These are phyloP conservation scores for Mycena galericulata DNA, from an alignment of 768 basidiomycete genomes.

Conservation along the genomic window DNA sequence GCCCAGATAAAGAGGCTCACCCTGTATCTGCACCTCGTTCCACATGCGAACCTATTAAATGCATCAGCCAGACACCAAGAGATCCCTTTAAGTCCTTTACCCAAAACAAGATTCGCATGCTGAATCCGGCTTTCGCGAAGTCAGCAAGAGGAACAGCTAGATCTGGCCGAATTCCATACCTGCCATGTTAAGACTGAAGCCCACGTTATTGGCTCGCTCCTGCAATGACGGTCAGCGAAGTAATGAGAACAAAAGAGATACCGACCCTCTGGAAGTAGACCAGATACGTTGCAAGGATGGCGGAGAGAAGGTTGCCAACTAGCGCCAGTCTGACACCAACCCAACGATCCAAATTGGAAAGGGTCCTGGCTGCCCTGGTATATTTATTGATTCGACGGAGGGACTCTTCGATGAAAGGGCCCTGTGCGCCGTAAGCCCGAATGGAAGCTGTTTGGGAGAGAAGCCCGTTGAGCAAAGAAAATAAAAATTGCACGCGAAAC, in stretches of 20 bases:
- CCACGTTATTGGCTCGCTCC: slow-evolving; percentile 46
- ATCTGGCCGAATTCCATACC: slow-evolving; percentile 17
- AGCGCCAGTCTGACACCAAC: slow-evolving; percentile 56
- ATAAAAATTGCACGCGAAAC: neutral
- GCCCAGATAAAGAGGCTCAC: no score
- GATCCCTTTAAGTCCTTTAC: neutral
- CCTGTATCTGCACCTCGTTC: slow-evolving; percentile 47
- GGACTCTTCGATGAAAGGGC: slow-evolving; percentile 49
- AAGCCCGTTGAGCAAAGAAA: neutral
- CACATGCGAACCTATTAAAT: slow-evolving; percentile 37
- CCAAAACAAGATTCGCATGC: slow-evolving; percentile 55
- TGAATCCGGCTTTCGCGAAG: slow-evolving; percentile 53
- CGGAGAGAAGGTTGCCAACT: slow-evolving; percentile 58
- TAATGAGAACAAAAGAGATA: slow-evolving; percentile 48
- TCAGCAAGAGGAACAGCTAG: neutral
- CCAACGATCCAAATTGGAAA: slow-evolving; percentile 51
- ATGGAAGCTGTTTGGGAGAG: slow-evolving; percentile 47
- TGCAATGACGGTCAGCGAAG: slow-evolving; percentile 49
- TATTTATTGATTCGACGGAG: slow-evolving; percentile 56
- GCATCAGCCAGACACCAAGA: neutral
- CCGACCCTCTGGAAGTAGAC: slow-evolving; percentile 33
- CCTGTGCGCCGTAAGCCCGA: slow-evolving; percentile 62
- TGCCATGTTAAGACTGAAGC: slow-evolving; percentile 59
- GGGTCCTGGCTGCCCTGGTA: slow-evolving; percentile 44
- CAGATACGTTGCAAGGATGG: slow-evolving; percentile 48